These are phyloP conservation scores for Neostapfia colusana DNA, from an alignment of 176 grass and related monocot species.

Conservation along the genomic window DNA sequence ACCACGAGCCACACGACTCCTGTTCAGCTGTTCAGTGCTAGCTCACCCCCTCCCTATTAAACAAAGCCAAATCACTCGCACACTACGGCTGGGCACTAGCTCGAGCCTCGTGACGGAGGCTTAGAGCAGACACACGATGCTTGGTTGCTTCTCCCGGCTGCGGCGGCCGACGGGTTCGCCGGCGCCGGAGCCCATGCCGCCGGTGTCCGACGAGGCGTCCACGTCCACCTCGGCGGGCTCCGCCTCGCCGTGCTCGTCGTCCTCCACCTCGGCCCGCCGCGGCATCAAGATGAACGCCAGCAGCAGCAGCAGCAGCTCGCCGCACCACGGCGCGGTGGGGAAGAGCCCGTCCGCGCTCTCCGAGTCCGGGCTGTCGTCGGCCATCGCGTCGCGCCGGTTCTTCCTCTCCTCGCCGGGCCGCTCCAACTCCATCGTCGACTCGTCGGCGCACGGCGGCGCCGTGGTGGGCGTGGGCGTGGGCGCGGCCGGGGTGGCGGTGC, in stretches of 20 bases:
- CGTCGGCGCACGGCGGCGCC: slow-evolving; percentile 35
- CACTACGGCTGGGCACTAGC: neutral
- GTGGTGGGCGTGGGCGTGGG: slow-evolving; percentile 42
- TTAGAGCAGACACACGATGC: slow-evolving; percentile 40
- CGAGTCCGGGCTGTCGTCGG: slow-evolving; percentile 57
- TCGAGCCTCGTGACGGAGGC: neutral
- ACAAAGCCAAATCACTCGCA: neutral
- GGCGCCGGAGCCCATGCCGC: slow-evolving; percentile 27
- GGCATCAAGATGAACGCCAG: neutral
- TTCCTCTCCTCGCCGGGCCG: slow-evolving; percentile 70
- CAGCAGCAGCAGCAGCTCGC: slow-evolving; percentile 33
- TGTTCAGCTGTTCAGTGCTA: neutral
- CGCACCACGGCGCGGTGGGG: slow-evolving; percentile 22
- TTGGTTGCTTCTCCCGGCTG: slow-evolving; percentile 80
- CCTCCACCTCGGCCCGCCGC: slow-evolving; percentile 42
- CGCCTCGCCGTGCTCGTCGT: slow-evolving; percentile 51
- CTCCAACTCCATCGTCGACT: slow-evolving; percentile 91
- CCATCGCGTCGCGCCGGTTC: slow-evolving; percentile 93
- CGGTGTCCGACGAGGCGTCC: slow-evolving; percentile 40
- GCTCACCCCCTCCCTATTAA: neutral
- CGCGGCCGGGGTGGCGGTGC: slow-evolving; percentile 73
- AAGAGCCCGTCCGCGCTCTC: slow-evolving; percentile 43
- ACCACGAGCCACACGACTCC: neutral
- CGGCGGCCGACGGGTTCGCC: slow-evolving; percentile 43
- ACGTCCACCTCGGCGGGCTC: slow-evolving; percentile 39